Evolutionary conservation across 208 protist genomes (phyloP).

Genomic region (Crithidia brevicula): DNA sequence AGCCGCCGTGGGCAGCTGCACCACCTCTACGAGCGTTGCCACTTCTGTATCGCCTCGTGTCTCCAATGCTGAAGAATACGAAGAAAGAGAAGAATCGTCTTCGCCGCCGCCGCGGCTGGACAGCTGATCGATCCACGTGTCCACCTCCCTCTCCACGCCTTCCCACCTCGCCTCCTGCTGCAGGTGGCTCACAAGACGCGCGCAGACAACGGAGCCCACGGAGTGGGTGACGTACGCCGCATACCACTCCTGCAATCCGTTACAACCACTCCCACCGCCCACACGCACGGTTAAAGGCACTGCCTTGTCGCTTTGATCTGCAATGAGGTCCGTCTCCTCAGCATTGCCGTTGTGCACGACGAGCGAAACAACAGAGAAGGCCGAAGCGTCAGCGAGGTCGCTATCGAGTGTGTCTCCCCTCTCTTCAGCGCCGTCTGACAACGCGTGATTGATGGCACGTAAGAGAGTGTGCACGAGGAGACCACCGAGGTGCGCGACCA

Average conservation of each 20-base stretch:
- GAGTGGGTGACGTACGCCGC: neutral
- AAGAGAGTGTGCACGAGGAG: conserved; percentile 21
- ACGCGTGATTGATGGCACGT: conserved; percentile 5
- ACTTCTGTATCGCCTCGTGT: no score
- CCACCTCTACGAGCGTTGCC: no score
- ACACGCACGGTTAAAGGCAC: no score
- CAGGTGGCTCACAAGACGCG: conserved; percentile 7
- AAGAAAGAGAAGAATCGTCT: no score
- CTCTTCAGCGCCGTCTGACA: neutral
- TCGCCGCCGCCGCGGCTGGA: neutral
- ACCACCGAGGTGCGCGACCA: conserved; percentile 23
- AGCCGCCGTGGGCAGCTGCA: no score
- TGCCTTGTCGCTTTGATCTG: neutral
- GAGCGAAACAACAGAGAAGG: neutral
- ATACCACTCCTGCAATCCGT: conserved; percentile 23
- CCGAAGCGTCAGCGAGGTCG: neutral
- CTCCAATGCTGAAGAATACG: no score
- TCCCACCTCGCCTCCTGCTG: conserved; percentile 20
- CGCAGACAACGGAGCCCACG: neutral
- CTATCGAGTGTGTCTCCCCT: neutral
- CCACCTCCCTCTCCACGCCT: conserved; percentile 29
- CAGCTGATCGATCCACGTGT: conserved; percentile 19
- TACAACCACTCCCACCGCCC: neutral
- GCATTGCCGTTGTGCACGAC: neutral
- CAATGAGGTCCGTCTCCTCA: no score